phyloP scores from a whole-genome alignment of 257 asterid species.

The Pogostemon cablin region DNA sequence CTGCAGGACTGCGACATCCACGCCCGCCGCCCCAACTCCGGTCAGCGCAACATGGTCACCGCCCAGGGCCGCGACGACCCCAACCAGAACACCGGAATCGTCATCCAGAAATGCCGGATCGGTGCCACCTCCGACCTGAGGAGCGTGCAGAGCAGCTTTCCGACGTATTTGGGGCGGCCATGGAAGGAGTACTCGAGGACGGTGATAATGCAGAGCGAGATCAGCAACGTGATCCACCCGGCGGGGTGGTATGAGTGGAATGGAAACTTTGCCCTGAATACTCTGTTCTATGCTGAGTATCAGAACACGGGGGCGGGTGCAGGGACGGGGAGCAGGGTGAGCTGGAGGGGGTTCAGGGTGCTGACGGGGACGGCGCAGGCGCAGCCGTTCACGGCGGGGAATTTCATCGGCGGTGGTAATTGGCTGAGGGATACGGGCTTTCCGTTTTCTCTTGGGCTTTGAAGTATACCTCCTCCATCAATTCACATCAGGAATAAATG shows the following conservation, averaged over 20 bases:
- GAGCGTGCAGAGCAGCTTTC: constrained; percentile 27
- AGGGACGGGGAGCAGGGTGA: constrained; percentile 52
- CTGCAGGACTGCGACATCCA: too few species aligned
- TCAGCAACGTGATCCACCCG: constrained; percentile 58
- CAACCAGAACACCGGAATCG: too few species aligned
- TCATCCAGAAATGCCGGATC: constrained; percentile 51
- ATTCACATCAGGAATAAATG: too few species aligned
- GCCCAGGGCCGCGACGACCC: too few species aligned
- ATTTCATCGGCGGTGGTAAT: too few species aligned
- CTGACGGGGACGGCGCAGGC: constrained; percentile 62
- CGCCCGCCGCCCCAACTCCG: too few species aligned
- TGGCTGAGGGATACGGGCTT: too few species aligned
- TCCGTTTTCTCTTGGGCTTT: too few species aligned
- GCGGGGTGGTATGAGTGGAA: constrained; percentile 91
- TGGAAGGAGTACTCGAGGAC: constrained; percentile 84
- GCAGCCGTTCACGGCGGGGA: too few species aligned
- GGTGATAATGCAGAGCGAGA: constrained; percentile 46
- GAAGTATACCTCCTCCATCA: too few species aligned
- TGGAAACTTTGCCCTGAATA: constrained; percentile 58
- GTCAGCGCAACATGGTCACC: too few species aligned
- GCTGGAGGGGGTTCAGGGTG: constrained; percentile 73
- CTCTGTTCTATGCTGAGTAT: constrained; percentile 77
- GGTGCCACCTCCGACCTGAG: constrained; percentile 42
- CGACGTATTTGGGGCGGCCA: constrained; percentile 69
- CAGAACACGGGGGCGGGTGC: constrained; percentile 72